Conservation (phyloP, 805 yeast genomes). For the Komagataella populi region DNA sequence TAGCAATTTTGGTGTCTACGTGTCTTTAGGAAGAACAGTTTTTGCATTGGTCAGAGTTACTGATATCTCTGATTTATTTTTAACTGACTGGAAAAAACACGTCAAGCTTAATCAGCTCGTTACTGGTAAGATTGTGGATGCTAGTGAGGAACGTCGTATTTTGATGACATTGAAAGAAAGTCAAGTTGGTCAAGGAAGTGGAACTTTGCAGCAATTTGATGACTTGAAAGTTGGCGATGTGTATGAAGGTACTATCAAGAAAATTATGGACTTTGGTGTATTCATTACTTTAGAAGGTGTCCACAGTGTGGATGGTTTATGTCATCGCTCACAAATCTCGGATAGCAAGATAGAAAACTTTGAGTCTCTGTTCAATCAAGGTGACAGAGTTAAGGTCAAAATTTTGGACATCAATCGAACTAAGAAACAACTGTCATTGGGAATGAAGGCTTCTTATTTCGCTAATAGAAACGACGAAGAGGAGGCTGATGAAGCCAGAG, state of each 20-base stretch:
- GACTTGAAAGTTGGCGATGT: slow-evolving; percentile 61
- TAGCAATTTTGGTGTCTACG: slow-evolving; percentile 64
- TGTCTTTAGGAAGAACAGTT: slow-evolving; percentile 55
- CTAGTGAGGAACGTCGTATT: slow-evolving; percentile 49
- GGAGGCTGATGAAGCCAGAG: slow-evolving; percentile 19
- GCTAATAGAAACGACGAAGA: slow-evolving; percentile 9
- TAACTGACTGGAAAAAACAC: slow-evolving; percentile 80
- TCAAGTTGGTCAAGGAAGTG: slow-evolving; percentile 59
- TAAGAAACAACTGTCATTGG: slow-evolving; percentile 71
- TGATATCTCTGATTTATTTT: slow-evolving; percentile 67
- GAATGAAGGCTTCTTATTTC: slow-evolving; percentile 92
- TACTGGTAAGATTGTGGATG: slow-evolving; percentile 53
- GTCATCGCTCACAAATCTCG: slow-evolving; percentile 77
- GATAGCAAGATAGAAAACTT: slow-evolving; percentile 51
- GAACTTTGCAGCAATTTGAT: slow-evolving; percentile 42
- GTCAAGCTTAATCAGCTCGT: slow-evolving; percentile 63
- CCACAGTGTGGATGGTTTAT: slow-evolving; percentile 65
- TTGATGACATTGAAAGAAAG: slow-evolving; percentile 71
- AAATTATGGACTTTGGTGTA: slow-evolving; percentile 81
- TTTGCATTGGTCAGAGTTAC: slow-evolving; percentile 72
- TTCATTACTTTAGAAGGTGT: slow-evolving; percentile 74
- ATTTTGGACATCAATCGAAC: slow-evolving; percentile 46
- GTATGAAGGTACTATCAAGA: slow-evolving; percentile 65
- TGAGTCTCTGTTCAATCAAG: slow-evolving; percentile 61
- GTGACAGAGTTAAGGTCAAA: slow-evolving; percentile 84